Percentiles rank a stretch among this genome's conserved stretches.
Evolutionary conservation across 2,329 filamentous ascomycete species (phyloP).

Genomic region (Botryotinia narcissicola): DNA sequence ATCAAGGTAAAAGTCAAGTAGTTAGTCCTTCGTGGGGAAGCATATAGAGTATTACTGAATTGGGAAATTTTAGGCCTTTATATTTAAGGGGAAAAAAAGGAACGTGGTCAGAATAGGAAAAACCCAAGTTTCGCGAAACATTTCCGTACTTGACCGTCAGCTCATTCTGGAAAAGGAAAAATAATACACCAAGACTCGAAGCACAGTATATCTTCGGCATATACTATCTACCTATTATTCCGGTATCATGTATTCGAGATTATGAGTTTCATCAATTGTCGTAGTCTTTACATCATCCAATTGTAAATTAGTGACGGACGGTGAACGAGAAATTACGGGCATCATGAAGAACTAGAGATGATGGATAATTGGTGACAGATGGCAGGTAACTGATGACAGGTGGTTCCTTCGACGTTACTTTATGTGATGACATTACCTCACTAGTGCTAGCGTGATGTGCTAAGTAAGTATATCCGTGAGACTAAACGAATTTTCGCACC

Average conservation of each 20-base stretch:
- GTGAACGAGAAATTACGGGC: neutral
- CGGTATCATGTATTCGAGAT: neutral
- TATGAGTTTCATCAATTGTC: neutral
- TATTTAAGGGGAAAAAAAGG: neutral
- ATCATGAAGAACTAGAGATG: neutral
- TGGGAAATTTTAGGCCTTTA: neutral
- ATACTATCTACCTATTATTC: too few species aligned
- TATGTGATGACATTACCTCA: neutral
- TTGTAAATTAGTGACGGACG: neutral
- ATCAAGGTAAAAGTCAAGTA: neutral
- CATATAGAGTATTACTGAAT: neutral
- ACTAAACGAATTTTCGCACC: neutral
- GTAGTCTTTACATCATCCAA: neutral
- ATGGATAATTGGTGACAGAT: neutral
- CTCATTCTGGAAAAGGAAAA: neutral
- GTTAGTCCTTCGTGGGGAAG: neutral
- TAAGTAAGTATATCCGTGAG: neutral
- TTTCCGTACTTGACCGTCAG: neutral
- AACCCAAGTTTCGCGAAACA: neutral
- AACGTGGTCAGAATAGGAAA: neutral
- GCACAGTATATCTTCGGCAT: neutral
- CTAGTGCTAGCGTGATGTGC: neutral
- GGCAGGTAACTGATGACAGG: too few species aligned
- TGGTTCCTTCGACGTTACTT: neutral
- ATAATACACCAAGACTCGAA: neutral